phyloP scores from a whole-genome alignment of 306 rosid species.

The Corylus americana region DNA sequence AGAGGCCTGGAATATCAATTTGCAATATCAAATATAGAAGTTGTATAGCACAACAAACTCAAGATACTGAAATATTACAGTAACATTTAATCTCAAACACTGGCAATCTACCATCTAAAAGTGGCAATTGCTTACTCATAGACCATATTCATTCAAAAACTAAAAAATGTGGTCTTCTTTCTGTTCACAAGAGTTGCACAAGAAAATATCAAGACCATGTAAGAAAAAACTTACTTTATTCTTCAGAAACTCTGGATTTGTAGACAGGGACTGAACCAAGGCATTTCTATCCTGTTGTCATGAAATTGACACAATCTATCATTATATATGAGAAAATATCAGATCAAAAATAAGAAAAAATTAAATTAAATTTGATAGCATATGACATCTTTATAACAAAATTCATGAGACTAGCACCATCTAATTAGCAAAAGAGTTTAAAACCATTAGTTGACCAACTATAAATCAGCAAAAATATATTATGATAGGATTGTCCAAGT shows the following conservation, averaged over 20 bases:
- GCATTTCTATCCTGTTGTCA: constrained; percentile 75
- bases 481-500: background rate
- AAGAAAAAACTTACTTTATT: constrained; percentile 59
- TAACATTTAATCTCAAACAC: background rate
- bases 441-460: background rate
- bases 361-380: background rate
- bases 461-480: background rate
- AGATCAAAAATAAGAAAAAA: background rate
- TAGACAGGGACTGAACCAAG: constrained; percentile 81
- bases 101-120: background rate
- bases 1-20: constrained; percentile 65
- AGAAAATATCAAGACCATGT: constrained; percentile 9
- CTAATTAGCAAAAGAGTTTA: background rate
- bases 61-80: background rate
- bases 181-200: constrained; percentile 11
- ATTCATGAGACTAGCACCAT: background rate
- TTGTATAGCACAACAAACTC: background rate
- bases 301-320: constrained; percentile 4
- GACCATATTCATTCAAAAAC: background rate
- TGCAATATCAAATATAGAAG: background rate
- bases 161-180: background rate
- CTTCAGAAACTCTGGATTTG: constrained; percentile 84
- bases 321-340: background rate
- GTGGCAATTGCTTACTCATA: background rate
- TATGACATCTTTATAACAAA: background rate